These are phyloP conservation scores for Xanthoceras sorbifolium DNA, from an alignment of 345 rosid species.

Conservation along the genomic window DNA sequence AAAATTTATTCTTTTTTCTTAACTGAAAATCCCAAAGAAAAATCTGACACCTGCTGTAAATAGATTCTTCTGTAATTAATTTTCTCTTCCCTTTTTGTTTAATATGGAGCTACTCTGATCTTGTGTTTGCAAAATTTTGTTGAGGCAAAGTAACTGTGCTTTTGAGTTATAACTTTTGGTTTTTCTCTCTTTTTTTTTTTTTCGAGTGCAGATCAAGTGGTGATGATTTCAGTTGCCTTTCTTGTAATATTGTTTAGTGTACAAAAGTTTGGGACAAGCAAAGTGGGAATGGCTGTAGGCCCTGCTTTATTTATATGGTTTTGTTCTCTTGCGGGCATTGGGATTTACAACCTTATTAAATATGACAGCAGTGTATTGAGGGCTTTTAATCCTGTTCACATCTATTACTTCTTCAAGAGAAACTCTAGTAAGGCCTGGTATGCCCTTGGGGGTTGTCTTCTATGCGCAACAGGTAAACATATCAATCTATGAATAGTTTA, in stretches of 20 bases:
- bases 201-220: slow-evolving; percentile 80
- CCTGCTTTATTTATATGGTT: slow-evolving; percentile 98
- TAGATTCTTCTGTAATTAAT: background rate
- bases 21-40: background rate
- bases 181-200: slow-evolving; percentile 26
- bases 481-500: slow-evolving; percentile 13
- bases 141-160: slow-evolving; percentile 9
- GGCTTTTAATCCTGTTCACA: slow-evolving; percentile 91
- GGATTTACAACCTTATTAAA: slow-evolving; percentile 80
- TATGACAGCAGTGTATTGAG: slow-evolving; percentile 72
- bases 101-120: background rate
- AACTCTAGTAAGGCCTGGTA: slow-evolving; percentile 87
- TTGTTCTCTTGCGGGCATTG: slow-evolving; percentile 90
- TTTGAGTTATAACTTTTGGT: slow-evolving; percentile 25
- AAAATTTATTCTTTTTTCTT: background rate
- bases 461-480: slow-evolving; percentile 87
- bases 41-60: background rate
- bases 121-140: slow-evolving; percentile 10
- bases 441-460: slow-evolving; percentile 98
- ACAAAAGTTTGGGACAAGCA: slow-evolving; percentile 98
- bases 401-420: slow-evolving; percentile 87
- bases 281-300: slow-evolving; percentile 91
- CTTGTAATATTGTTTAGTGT: slow-evolving; percentile 90
- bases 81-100: slow-evolving; percentile 8
- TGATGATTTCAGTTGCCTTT: slow-evolving; percentile 89